phyloP scores from a whole-genome alignment of 495 filamentous ascomycete species.

The Apiosordaria backusii region DNA sequence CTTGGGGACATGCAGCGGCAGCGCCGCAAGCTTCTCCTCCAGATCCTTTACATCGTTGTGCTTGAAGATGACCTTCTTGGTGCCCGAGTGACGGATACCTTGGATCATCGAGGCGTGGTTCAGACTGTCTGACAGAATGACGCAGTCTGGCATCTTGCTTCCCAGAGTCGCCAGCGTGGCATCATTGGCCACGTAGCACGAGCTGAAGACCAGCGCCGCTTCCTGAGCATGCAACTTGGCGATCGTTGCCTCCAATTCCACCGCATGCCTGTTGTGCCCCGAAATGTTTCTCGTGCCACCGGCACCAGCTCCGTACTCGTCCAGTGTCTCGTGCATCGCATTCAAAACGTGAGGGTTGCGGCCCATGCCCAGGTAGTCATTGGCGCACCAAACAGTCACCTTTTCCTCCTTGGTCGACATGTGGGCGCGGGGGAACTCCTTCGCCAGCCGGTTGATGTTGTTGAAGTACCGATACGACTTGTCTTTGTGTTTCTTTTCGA shows the following conservation, averaged over 20 bases:
- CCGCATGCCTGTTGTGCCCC: conserved; percentile 92
- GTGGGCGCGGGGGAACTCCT: conserved; percentile 94
- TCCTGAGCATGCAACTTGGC: conserved; percentile 91
- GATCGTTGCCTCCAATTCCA: conserved; percentile 75
- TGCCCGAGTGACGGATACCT: conserved; percentile 93
- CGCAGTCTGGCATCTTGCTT: conserved; percentile 92
- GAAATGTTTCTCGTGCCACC: conserved; percentile 97
- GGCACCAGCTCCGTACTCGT: conserved; percentile 91
- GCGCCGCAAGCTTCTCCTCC: conserved; percentile 82
- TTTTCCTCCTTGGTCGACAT: conserved; percentile 77
- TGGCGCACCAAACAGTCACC: conserved; percentile 99
- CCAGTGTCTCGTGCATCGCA: conserved; percentile 90
- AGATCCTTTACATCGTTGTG: conserved; percentile 92
- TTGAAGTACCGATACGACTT: conserved; percentile 99
- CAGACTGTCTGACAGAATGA: conserved; percentile 89
- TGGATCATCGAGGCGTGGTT: conserved; percentile 99
- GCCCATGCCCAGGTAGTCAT: conserved; percentile 98
- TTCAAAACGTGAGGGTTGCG: conserved; percentile 82
- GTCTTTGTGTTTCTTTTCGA: conserved; percentile 99
- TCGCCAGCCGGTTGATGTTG: conserved; percentile 97
- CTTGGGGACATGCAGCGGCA: conserved; percentile 82
- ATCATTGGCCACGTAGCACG: conserved; percentile 97
- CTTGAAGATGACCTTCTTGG: conserved; percentile 97
- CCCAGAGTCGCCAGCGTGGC: conserved; percentile 94
- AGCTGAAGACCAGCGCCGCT: conserved; percentile 87